Evolutionary conservation across 164 flowering plant species (phyloP), one percentile per base, ranked within the genome.

Genomic region (Magnolia sinica): DNA sequence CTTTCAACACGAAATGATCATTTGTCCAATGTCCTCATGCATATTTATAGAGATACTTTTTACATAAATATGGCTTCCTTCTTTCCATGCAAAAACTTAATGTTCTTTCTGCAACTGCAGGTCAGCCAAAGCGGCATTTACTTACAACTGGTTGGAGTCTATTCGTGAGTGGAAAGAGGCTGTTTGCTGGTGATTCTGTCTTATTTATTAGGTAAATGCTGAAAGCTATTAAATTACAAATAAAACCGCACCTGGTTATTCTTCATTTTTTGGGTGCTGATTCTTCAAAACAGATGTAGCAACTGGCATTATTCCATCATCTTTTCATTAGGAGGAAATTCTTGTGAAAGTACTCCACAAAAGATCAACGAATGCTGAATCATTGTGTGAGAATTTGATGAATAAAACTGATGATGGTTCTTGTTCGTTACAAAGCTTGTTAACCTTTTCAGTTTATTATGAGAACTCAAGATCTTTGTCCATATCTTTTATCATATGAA

Each of bases 121-220:
- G 99, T 79, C 96, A 96, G 84, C 99, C 99, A 63, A 96, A 94
- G 81, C 85, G 99, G 6, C 99, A 96, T 84, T 83, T 96, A 85
- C 96, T 96, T 23, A 96, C 99, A n/a, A 96, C 98, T 1, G 99
- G 99, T 20, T 96, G 99, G 99, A 94, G 99, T 87, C 85, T 94
- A 55, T 96, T 96, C 86, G 97, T 96, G 23, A 89, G 98, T 83
- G 95, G 94, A 71, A 96, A 96, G 87, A 87, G 96, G 83, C 95
- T 96, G 73, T 86, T 91, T 84, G 97, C 99, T 31, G 99, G 99
- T 65, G 99, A 96, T 74, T 91, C 99, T 18, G 99, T 96, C 66
- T 82, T 96, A 71, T 96, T 96, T 85, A 93, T 96, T 23, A 91
- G 99, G 99, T 96, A 86, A 61, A 18, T 27, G 6, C 18, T 29